A percentile compares a stretch with the other conserved stretches of the same genome.
Conservation (phyloP, 2,329 filamentous ascomycete genomes). For the Coniochaeta sp. region DNA sequence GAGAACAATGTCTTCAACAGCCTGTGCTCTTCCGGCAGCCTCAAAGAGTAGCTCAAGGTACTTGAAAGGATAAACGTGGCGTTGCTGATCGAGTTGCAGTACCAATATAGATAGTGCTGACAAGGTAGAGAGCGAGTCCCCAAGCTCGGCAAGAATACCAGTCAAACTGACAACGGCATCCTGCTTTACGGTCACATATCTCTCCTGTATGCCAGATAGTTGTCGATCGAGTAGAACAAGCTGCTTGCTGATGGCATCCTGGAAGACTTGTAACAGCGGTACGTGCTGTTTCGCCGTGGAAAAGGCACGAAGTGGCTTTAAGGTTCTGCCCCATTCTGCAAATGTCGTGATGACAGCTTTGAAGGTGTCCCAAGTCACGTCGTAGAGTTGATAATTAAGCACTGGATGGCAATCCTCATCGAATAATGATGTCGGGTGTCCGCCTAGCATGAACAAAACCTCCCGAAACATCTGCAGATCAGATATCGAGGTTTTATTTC, state of each 20-base stretch:
- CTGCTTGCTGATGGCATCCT: conserved; percentile 51
- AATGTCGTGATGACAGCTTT: conserved; percentile 38
- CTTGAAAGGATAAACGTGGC: conserved; percentile 52
- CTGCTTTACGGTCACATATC: conserved; percentile 44
- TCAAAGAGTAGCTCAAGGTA: conserved; percentile 75
- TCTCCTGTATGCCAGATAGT: conserved; percentile 53
- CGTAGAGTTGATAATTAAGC: conserved; percentile 35
- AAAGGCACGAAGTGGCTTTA: conserved; percentile 39
- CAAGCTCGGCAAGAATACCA: conserved; percentile 51
- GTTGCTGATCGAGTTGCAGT: conserved; percentile 42
- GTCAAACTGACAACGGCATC: conserved; percentile 61
- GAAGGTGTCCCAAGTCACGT: conserved; percentile 43
- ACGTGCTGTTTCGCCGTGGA: conserved; percentile 34
- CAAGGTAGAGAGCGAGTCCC: conserved; percentile 45
- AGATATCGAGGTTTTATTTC: conserved; percentile 43
- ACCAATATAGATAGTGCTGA: conserved; percentile 55
- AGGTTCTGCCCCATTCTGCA: conserved; percentile 36
- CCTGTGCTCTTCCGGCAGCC: conserved; percentile 60
- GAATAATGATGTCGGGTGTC: conserved; percentile 70
- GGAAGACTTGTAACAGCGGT: conserved; percentile 64
- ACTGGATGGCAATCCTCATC: conserved; percentile 29
- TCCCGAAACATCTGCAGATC: conserved; percentile 73
- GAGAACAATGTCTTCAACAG: conserved; percentile 53
- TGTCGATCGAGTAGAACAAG: conserved; percentile 50
- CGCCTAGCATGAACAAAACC: conserved; percentile 76